Conservation (phyloP, 208 protist genomes). For the Wallacemonas rigidus region DNA sequence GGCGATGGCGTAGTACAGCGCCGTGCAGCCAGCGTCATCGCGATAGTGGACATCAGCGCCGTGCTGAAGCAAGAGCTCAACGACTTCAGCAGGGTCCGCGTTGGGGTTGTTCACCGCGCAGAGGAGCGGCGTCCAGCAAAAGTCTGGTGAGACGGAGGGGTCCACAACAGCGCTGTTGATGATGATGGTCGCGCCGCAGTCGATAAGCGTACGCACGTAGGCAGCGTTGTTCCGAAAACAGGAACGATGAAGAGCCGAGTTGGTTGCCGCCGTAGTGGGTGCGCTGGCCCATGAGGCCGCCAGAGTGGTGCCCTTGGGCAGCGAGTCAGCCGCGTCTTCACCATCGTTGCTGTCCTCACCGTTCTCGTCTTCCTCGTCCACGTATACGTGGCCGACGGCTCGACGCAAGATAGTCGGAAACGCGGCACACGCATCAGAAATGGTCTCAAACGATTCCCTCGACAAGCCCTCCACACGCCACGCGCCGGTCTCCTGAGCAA, state of each 20-base stretch:
- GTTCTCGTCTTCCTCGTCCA: neutral
- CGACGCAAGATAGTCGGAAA: constrained; percentile 69
- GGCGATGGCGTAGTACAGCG: constrained; percentile 90
- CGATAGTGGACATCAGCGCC: constrained; percentile 71
- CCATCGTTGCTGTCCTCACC: neutral
- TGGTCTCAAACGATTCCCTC: constrained; percentile 65
- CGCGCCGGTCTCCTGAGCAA: constrained; percentile 71
- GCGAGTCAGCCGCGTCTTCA: neutral
- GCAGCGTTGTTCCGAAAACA: constrained; percentile 87
- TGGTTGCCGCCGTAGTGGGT: neutral
- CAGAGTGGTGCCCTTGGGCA: neutral
- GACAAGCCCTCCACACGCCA: constrained; percentile 76
- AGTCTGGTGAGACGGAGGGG: constrained; percentile 43
- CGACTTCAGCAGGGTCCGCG: constrained; percentile 72
- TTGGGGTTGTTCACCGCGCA: constrained; percentile 91
- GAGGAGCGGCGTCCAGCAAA: constrained; percentile 86
- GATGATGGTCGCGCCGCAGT: constrained; percentile 68
- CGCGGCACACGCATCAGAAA: constrained; percentile 63
- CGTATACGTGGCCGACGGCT: neutral
- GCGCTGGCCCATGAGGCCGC: neutral
- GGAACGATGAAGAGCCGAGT: constrained; percentile 76
- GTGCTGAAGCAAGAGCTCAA: constrained; percentile 57
- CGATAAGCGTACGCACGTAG: constrained; percentile 81
- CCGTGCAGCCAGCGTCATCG: constrained; percentile 81
- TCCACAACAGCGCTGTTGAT: constrained; percentile 76